Base-by-base conservation (phyloP, 305 asterid genomes). In the Fraxinus albicans region DNA sequence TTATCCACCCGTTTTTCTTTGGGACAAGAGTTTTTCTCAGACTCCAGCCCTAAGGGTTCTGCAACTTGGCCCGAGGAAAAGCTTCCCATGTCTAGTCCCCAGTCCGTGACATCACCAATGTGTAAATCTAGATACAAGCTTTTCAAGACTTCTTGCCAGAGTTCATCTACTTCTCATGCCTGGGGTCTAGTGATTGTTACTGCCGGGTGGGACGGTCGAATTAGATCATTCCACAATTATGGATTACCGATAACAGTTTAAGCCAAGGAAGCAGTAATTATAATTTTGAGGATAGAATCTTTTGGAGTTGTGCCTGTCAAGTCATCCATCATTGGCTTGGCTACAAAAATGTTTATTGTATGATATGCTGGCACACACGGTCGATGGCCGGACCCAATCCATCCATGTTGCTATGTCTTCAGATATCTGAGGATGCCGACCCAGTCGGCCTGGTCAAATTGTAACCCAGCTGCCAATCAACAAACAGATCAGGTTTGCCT, bases 31-130 rank as follows among this genome's bases (percentile, higher is more conserved):
- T 88, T 90, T 73, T 91, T 85, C 82, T 53, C 90, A 2, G 98
- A 90, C 86, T 84, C 94, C 73, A 86, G 83, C 80, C 86, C 93
- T 13, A 91, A 88, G 77, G 95, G 93, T 70, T 90, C 98, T 1
- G 99, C 98, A 29, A 96, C 99, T 67, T 96, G 99, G 99, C 99
- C 99, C 0, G 99, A 96, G 90, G 99, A 95, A 85, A 95, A 93
- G 90, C 99, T 93, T 79, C 95, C 92, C 0, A 31, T 79, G 5
- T 84, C 94, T 2, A 89, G 84, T 65, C 90, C 87, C 12, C 88
- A 27, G 73, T 25, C 82, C 3, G 19, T 78, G 1, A 69, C 88
- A 17, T 85, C 94, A 27, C 83, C 85, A 10, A 69, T 94, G 87
- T 86, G 91, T 79, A 95, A 88, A 89, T 87, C 97, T 13, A 89